Evolutionary conservation across 139 green algal species (phyloP), one percentile per base, ranked within the genome.

Genomic region (Deuterostichococcus epilithicus): DNA sequence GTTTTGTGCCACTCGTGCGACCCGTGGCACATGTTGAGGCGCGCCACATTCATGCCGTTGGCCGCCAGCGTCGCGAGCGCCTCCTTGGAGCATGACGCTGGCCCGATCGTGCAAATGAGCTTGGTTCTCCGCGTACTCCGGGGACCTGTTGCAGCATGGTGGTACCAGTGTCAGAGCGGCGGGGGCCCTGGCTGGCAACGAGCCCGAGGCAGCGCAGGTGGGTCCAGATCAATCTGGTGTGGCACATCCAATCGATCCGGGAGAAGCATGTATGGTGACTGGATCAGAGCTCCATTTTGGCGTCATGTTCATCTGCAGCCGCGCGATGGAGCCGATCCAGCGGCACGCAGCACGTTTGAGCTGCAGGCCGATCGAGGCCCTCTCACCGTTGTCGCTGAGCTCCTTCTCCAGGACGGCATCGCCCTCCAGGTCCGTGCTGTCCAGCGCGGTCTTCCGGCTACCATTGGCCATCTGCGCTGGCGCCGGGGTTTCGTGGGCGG

Each of bases 61-160:
- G 59, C 67, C 39, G 89, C 86, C 70, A 94, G 42, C 0, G 42
- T 76, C n/a, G 84, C 77, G 65, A 93, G 78, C 79, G 87, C 88
- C 32, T 89, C 83, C 28, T 78, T 37, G 66, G 67, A 80, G 75
- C 76, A 81, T 32, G 78, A 88, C 20, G 83, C 68, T 0, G 90
- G 90, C 1, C 90, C 90, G 67, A 94, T 94, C n/a, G 90, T 94
- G 79, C 83, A 90, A 37, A 94, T 87, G 22, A 94, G 80, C 76
- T 93, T 93, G 33, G 90, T 94, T 0, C 86, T 59, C 36, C 86
- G 74, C 3, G 84, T 90, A 37, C 80, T 87, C 23, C 85, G 74
- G 37, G 84, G 83, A 35, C 87, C 87, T 83, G 80, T 28, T 32
- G 2, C 18, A 38, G 1, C 5, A 68, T 5, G 13, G 69, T 4